These are phyloP conservation scores for Phytophthora macrochlamydospora DNA, from an alignment of 352 stramenopile species.

Conservation along the genomic window DNA sequence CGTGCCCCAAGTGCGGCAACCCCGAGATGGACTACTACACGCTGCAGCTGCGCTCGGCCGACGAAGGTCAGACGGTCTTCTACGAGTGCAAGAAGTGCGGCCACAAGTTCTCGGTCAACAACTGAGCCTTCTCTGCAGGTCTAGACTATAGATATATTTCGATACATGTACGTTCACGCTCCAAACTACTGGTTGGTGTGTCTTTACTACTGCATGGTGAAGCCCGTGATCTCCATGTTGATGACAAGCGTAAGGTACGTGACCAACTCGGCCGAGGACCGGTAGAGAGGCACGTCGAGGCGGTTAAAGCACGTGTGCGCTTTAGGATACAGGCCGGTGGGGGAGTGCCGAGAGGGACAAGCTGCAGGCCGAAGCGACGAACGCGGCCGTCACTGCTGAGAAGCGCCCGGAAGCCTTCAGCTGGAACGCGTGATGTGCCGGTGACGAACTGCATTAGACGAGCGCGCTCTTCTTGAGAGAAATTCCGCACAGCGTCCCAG, in stretches of 20 bases:
- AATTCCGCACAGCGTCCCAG: slow-evolving; percentile 80
- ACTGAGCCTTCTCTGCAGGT: slow-evolving; percentile 42
- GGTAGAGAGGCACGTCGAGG: slow-evolving; percentile 84
- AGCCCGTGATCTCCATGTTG: slow-evolving; percentile 97
- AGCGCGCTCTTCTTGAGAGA: slow-evolving; percentile 87
- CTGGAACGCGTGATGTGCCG: slow-evolving; percentile 88
- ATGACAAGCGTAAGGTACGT: slow-evolving; percentile 98
- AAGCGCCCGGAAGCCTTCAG: slow-evolving; percentile 95
- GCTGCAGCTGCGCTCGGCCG: slow-evolving; percentile 97
- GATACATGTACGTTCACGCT: slow-evolving; percentile 37
- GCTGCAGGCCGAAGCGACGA: slow-evolving; percentile 97
- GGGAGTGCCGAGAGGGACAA: slow-evolving; percentile 83
- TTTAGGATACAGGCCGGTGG: slow-evolving; percentile 78
- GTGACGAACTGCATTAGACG: slow-evolving; percentile 92
- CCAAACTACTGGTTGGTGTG: slow-evolving; percentile 3
- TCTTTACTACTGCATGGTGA: slow-evolving; percentile 94
- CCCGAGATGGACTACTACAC: slow-evolving; percentile 99
- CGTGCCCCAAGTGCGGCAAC: slow-evolving; percentile 97
- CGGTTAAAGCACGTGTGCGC: slow-evolving; percentile 91
- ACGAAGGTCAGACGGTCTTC: slow-evolving; percentile 99
- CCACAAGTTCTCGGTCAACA: slow-evolving; percentile 91
- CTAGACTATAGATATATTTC: slow-evolving; percentile 32
- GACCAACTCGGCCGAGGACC: slow-evolving; percentile 82
- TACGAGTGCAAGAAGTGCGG: slow-evolving; percentile 99
- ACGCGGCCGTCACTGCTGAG: slow-evolving; percentile 81